Evolutionary conservation across 805 yeast genomes (phyloP).

Genomic region (Spathaspora hagerdaliae): DNA sequence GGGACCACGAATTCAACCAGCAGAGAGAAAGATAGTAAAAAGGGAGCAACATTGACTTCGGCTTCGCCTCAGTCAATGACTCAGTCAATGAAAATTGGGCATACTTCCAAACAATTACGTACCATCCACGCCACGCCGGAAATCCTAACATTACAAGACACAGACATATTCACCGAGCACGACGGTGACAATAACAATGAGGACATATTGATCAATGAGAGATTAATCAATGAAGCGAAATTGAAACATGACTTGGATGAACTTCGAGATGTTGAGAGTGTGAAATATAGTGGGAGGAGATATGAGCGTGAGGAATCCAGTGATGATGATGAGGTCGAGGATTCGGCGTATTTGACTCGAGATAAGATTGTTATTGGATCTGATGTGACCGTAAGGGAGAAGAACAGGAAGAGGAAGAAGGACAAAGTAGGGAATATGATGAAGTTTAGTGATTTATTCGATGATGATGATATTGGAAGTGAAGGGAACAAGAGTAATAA

Average conservation of each 20-base stretch:
- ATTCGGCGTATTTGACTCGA: neutral
- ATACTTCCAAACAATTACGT: conserved; percentile 37
- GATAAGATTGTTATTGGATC: conserved; percentile 1
- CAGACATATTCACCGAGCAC: conserved; percentile 28
- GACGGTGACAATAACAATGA: conserved; percentile 26
- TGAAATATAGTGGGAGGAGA: conserved; percentile 20
- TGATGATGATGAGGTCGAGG: conserved; percentile 6
- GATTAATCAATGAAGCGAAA: conserved; percentile 18
- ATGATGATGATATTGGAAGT: neutral
- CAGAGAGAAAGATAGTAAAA: neutral
- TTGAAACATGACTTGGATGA: conserved; percentile 27
- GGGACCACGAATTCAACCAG: too few relatives aligned
- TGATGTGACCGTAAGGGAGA: neutral
- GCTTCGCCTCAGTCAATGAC: too few relatives aligned
- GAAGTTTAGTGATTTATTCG: conserved; percentile 4
- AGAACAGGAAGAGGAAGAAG: neutral
- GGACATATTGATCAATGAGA: conserved; percentile 38
- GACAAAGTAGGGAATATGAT: neutral
- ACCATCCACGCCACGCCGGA: conserved; percentile 33
- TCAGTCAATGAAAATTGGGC: conserved; percentile 42
- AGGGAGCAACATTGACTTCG: neutral
- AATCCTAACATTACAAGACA: conserved; percentile 57
- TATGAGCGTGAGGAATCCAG: conserved; percentile 1
- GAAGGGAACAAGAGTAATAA: neutral
- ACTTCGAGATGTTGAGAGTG: conserved; percentile 16